Percentiles rank a stretch among this genome's conserved stretches.
These are phyloP conservation scores for Polytrichum formosum DNA, from an alignment of 225 moss, liverwort and hornwort species.

Conservation along the genomic window DNA sequence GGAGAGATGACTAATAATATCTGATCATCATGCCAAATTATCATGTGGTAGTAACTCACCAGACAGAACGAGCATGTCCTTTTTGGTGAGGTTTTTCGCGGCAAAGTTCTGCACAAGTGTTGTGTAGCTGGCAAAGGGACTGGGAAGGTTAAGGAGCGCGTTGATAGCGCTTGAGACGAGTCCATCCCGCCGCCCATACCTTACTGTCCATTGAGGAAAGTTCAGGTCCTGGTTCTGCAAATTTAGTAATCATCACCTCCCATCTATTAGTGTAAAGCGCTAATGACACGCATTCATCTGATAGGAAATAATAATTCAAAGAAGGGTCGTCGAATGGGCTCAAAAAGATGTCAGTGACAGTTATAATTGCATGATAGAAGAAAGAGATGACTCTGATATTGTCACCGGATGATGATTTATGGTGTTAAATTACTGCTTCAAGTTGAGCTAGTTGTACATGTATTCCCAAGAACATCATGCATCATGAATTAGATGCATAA, in stretches of 20 bases:
- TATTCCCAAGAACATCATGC: not conserved
- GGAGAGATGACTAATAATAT: not conserved
- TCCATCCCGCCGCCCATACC: conserved; percentile 32
- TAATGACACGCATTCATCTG: not conserved
- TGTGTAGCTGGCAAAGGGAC: not conserved
- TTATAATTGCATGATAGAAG: not conserved
- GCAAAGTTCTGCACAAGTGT: conserved; percentile 14
- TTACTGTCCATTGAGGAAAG: not conserved
- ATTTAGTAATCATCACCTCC: not conserved
- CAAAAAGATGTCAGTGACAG: not conserved
- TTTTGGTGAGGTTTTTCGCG: not conserved
- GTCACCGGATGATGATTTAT: not conserved
- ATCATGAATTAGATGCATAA: no score
- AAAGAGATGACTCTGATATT: not conserved
- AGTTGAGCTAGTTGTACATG: not conserved
- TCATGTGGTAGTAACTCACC: conserved; percentile 2
- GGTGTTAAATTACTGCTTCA: not conserved
- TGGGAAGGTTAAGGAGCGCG: not conserved
- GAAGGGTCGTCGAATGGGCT: not conserved
- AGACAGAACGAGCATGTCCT: conserved; percentile 23
- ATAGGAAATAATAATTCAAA: no score
- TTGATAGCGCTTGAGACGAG: not conserved
- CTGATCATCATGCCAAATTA: not conserved
- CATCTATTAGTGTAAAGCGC: not conserved
- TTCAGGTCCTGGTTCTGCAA: not conserved